phyloP scores from a whole-genome alignment of 352 stramenopile genomes.

The Globisporangium abappressorium region DNA sequence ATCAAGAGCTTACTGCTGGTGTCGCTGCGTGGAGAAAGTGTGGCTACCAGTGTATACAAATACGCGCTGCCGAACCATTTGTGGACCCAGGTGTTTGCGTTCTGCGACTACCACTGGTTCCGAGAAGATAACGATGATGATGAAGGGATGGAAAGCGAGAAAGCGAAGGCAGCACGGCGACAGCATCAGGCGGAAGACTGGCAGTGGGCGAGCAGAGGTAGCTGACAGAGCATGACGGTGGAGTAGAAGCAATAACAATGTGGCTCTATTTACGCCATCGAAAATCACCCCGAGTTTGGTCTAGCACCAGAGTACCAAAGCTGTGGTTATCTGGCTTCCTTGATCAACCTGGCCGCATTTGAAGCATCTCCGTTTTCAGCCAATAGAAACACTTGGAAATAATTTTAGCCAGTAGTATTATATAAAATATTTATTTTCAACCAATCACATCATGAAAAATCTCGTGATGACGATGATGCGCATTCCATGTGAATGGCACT shows the following conservation, averaged over 20 bases:
- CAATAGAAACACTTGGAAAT: background rate
- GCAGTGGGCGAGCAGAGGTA: background rate
- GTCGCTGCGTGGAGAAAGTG: slow-evolving; percentile 19
- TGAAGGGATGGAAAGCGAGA: background rate
- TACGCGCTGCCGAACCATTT: slow-evolving; percentile 15
- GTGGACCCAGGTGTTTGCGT: slow-evolving; percentile 39
- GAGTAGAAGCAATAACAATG: background rate
- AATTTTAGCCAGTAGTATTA: background rate
- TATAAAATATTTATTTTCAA: background rate
- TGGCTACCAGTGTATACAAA: background rate
- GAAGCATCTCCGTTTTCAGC: background rate
- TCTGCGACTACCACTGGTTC: slow-evolving; percentile 51
- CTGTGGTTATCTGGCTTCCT: too few species aligned
- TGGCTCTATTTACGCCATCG: background rate
- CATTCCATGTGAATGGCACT: background rate
- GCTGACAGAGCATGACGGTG: background rate
- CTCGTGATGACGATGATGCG: background rate
- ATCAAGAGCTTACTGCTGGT: slow-evolving; percentile 37
- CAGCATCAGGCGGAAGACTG: background rate
- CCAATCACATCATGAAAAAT: background rate
- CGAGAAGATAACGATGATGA: background rate
- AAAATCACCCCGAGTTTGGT: background rate
- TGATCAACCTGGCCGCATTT: too few species aligned
- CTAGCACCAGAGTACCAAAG: background rate
- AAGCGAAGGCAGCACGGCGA: background rate